Evolutionary conservation across 208 protist species (phyloP), one percentile per base, ranked within the genome.

Genomic region (Wallacemonas rigidus): DNA sequence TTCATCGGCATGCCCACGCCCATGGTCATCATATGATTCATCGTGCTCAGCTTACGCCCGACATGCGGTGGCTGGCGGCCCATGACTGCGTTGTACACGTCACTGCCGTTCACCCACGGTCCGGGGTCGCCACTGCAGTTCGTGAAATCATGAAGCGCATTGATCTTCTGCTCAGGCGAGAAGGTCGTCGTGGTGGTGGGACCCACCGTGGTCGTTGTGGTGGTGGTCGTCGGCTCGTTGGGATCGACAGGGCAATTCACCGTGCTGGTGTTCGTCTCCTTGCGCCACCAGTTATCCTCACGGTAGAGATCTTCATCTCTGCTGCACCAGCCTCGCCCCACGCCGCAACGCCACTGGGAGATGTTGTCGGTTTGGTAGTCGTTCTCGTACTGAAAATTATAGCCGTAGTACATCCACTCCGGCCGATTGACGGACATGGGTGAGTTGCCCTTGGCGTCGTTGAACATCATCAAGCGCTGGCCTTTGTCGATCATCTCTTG

Each of bases 391-490:
- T 74, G 69, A 45, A 71, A 83, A 64, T 62, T 61, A 55, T 72
- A 83, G 48, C 70, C 60, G 74, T 80, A 83, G 67, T 83, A 79
- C 47, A 83, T 43, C 79, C 79, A 83, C 61, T 69, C 61, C 8
- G 79, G 74, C 15, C 36, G 15, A 51, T 67, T 50, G 2, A 35
- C 5, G 12, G 74, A 67, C 40, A 60, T 1, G 12, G 11, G 39
- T 4, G 17, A 48, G 12, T 17, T 44, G 17, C 57, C 65, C 38
- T 47, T 15, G 38, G 57, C 79, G 68, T 83, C 79, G 74, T 71
- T 83, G 68, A 65, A 79, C 56, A 83, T 72, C 54, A 83, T 65
- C 26, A 75, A 44, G 7, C 79, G 79, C 69, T 83, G 79, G 3
- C 55, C 53, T 17, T 4, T 72, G 38, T 71, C 17, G 44, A 83